Evolutionary conservation across 208 protist genomes (phyloP), one percentile per base, ranked within the genome.

Genomic region (Phytomonas sp.): DNA sequence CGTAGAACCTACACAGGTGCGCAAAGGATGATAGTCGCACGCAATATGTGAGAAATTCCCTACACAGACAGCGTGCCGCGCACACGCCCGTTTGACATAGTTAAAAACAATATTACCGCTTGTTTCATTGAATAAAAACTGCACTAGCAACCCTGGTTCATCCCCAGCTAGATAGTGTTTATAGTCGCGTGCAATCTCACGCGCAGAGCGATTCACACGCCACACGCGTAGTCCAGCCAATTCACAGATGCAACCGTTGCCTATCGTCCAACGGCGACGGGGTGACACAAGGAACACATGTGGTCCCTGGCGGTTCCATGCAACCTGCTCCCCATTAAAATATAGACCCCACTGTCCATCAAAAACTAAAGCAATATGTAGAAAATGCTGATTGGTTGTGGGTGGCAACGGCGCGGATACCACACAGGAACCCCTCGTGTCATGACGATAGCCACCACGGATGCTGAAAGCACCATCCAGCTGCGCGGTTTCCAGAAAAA

Each of bases 61-160:
- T 26, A 60, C 67, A 52, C 82, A 80, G 31, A 94, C 83, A 10
- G 80, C 88, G 34, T 88, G 79, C n/a, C 77, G 83, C 36, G 78
- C 76, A 36, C 70, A 61, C 26, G 66, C 76, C 30, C 77, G 52
- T 36, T 62, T 68, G 1, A 71, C 72, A 67, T 91, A 93, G 77
- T 97, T 95, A 71, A 88, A 86, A 12, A 83, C 82, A 23, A 94
- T 81, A 73, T 94, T 94, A 63, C 93, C 93, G 66, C 84, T 83
- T 31, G 74, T 70, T 75, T 97, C 93, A 73, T 92, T 87, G 63
- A 96, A 92, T 42, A 91, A 70, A 32, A 89, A 76, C 63, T 97
- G 89, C 30, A 72, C 76, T 23, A 95, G 66, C 10, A 97, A 74
- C 2, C 89, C 86, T 7, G 84, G 79, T 67, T 97, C 88, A 56